Conservation (phyloP, 768 basidiomycete species). For the Suillus luteus region DNA sequence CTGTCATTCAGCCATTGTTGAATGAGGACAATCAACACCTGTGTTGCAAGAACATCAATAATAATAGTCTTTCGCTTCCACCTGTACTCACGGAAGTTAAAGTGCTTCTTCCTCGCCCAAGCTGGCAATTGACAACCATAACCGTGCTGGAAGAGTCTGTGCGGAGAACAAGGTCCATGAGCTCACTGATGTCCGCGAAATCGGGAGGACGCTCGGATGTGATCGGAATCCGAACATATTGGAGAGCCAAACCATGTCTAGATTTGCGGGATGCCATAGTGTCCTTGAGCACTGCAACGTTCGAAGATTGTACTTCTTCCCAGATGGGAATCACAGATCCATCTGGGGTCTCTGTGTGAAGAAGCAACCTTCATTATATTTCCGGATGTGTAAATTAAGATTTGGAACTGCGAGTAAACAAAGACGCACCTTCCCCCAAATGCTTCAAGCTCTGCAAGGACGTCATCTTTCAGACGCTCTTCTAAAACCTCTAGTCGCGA, state of each 20-base stretch:
- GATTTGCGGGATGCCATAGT: conserved; percentile 69
- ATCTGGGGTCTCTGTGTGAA: conserved; percentile 87
- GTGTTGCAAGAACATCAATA: conserved; percentile 7
- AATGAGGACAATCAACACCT: conserved; percentile 84
- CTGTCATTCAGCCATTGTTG: conserved; percentile 72
- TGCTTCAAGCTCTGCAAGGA: conserved; percentile 74
- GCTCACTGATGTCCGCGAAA: conserved; percentile 69
- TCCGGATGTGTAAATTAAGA: conserved; percentile 6
- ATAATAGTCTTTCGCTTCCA: not conserved
- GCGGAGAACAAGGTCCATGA: conserved; percentile 77
- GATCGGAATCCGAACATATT: conserved; percentile 86
- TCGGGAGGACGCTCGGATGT: conserved; percentile 87
- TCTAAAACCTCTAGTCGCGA: conserved; percentile 88
- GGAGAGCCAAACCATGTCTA: conserved; percentile 57
- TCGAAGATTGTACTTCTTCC: conserved; percentile 77
- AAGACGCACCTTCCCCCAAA: conserved; percentile 79
- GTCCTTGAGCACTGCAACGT: conserved; percentile 84
- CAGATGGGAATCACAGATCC: conserved; percentile 92
- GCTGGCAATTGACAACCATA: conserved; percentile 93
- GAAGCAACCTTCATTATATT: conserved; percentile 56
- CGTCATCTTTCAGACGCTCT: conserved; percentile 86
- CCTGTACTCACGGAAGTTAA: conserved; percentile 68
- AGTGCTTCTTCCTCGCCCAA: conserved; percentile 91
- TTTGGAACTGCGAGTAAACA: not conserved
- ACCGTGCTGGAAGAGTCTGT: conserved; percentile 69